phyloP scores from a whole-genome alignment of 805 yeast species.

The Pichia kluyveri region DNA sequence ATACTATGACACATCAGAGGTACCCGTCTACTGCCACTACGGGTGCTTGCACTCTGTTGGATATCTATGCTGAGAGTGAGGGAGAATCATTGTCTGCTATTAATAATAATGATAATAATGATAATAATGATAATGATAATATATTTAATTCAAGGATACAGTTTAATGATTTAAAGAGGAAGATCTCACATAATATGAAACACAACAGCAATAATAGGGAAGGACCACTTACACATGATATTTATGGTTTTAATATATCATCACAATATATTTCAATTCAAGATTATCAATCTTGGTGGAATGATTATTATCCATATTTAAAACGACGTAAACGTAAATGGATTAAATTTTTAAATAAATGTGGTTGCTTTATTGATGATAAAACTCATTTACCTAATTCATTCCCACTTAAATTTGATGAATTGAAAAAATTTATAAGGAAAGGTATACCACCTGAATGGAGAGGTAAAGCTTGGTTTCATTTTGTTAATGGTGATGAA shows the following conservation, averaged over 20 bases:
- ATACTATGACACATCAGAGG: background rate
- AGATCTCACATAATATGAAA: background rate
- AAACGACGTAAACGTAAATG: conserved; percentile 67
- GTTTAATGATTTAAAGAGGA: background rate
- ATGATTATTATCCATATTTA: conserved; percentile 52
- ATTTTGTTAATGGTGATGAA: conserved; percentile 71
- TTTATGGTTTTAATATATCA: conserved; percentile 81
- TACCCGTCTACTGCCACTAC: background rate
- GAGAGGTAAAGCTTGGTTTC: conserved; percentile 97
- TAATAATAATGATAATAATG: too few species aligned
- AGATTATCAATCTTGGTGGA: conserved; percentile 72
- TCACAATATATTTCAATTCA: conserved; percentile 41
- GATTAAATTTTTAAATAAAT: conserved; percentile 54
- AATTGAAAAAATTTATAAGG: conserved; percentile 70
- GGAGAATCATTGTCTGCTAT: too few species aligned
- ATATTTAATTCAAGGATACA: too few species aligned
- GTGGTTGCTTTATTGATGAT: conserved; percentile 43
- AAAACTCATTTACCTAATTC: conserved; percentile 44
- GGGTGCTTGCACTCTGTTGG: background rate
- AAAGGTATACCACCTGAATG: conserved; percentile 96
- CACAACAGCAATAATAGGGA: background rate
- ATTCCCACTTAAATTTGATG: conserved; percentile 73
- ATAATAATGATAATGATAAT: too few species aligned
- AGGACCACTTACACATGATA: conserved; percentile 34
- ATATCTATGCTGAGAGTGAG: background rate